Percentiles rank a stretch among this genome's conserved stretches.
Evolutionary conservation across 2,329 filamentous ascomycete genomes (phyloP).

Genomic region (Colletotrichum sp.): DNA sequence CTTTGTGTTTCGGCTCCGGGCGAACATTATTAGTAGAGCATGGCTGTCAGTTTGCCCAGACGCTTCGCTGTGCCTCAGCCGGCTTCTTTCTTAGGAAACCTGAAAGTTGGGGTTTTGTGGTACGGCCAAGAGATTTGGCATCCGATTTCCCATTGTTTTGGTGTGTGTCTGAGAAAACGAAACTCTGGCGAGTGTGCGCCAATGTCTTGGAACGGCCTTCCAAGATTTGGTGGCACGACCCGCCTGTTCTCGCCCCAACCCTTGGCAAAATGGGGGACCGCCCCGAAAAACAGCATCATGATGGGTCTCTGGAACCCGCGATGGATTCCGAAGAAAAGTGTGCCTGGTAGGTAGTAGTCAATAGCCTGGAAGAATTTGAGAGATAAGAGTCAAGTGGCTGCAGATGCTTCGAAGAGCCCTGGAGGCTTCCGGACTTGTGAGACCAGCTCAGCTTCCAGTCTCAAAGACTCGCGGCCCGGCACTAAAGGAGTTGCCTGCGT

Average conservation of each 20-base stretch:
- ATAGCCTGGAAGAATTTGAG: accelerated
- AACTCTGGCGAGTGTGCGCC: neutral
- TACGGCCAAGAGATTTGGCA: neutral
- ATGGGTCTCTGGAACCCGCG: neutral
- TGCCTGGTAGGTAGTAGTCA: neutral
- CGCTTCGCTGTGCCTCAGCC: neutral
- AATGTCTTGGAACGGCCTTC: neutral
- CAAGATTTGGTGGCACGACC: neutral
- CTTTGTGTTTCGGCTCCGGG: neutral
- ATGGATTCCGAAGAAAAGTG: neutral
- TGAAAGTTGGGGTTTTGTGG: neutral
- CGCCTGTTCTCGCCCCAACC: neutral
- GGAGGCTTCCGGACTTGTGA: neutral
- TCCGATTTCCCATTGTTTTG: neutral
- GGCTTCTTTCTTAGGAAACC: neutral
- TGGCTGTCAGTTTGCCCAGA: neutral
- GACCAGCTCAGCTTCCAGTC: neutral
- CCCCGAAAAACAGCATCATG: neutral
- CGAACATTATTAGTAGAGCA: neutral
- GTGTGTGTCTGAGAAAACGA: neutral
- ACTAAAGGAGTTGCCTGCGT: accelerated
- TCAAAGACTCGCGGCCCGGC: neutral
- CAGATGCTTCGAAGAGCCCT: neutral
- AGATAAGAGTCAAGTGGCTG: accelerated
- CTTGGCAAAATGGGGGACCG: neutral